Base-by-base conservation (phyloP, 352 stramenopile species). In the Peronospora farinosa region DNA sequence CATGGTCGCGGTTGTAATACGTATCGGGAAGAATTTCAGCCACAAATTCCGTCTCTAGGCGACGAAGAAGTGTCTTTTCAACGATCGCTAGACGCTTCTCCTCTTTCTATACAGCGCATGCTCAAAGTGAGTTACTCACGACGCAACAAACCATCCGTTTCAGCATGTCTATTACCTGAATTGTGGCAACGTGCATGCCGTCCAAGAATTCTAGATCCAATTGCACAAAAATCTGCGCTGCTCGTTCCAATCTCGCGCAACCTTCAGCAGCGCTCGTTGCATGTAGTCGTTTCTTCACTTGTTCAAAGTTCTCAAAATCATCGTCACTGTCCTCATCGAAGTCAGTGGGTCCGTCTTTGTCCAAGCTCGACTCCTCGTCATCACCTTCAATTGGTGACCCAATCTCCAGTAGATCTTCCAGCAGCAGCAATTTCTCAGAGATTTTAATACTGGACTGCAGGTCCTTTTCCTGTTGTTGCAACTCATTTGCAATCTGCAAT, bases 1-100 rank as follows among this genome's bases (percentile, higher is more conserved):
- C 9, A 37, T 91, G 84, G 30, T 92, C 81, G 2, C 82, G 79
- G 40, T 78, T 78, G 63, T 95, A 95, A 36, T 93, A 93, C 9
- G 80, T 90, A 51, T 95, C 84, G 0, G 84, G 84, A 11, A 92
- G 84, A 30, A 95, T 86, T 50, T 95, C 81, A 8, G 84, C 90
- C 25, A 79, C 71, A 32, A 94, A 84, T 49, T 94, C 84, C 1
- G 84, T 88, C 60, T 94, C 81, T 5, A 92, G 62, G n/a, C 76
- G 72, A 16, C 66, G 65, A 19, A 88, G 45, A 25, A 92, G 57
- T 25, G 74, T 80, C 52, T 89, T 77, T 69, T 92, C 81, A 43
- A 88, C 74, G 15, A 67, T 59, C 0, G 67, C 65, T 12, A 91
- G 60, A 3, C 78, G 75, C 41, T 88, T 91, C 27, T 91, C 78